These are phyloP conservation scores for Ogataea wickerhamii DNA, from an alignment of 805 yeast genomes.

Conservation along the genomic window DNA sequence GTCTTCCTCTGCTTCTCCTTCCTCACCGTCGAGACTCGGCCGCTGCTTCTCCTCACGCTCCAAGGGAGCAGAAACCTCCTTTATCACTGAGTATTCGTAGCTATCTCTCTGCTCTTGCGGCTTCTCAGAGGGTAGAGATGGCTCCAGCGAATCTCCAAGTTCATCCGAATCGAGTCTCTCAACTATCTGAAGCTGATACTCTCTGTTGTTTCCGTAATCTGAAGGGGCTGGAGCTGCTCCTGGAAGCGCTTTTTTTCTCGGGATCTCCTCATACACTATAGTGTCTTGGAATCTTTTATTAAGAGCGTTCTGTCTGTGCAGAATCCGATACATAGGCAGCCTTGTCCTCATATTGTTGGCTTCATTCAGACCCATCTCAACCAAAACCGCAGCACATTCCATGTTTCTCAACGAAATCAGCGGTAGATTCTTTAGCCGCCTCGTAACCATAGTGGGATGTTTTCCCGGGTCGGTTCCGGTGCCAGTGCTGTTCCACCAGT, in stretches of 20 bases:
- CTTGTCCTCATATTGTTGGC: conserved; percentile 7
- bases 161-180: conserved; percentile 1
- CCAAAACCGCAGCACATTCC: conserved; percentile 18
- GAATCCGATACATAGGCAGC: conserved; percentile 5
- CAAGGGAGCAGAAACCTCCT: neutral
- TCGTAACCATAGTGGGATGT: conserved; percentile 22
- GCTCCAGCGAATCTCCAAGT: conserved; percentile 1
- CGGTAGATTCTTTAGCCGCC: conserved; percentile 25
- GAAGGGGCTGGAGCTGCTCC: neutral
- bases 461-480: conserved; percentile 20
- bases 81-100: conserved; percentile 6
- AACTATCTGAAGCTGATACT: conserved; percentile 1
- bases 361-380: conserved; percentile 11
- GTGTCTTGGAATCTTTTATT: conserved; percentile 11
- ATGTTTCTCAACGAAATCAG: conserved; percentile 26
- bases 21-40: neutral
- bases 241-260: neutral
- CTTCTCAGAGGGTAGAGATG: neutral
- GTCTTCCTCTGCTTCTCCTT: neutral
- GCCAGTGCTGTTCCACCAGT: conserved; percentile 27
- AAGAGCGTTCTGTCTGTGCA: conserved; percentile 26
- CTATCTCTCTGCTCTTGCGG: too few species aligned
- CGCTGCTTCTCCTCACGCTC: conserved; percentile 5
- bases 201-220: neutral
- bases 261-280: neutral